Evolutionary conservation across 2,329 filamentous ascomycete species (phyloP).

Genomic region (Diaporthe citrichinensis): DNA sequence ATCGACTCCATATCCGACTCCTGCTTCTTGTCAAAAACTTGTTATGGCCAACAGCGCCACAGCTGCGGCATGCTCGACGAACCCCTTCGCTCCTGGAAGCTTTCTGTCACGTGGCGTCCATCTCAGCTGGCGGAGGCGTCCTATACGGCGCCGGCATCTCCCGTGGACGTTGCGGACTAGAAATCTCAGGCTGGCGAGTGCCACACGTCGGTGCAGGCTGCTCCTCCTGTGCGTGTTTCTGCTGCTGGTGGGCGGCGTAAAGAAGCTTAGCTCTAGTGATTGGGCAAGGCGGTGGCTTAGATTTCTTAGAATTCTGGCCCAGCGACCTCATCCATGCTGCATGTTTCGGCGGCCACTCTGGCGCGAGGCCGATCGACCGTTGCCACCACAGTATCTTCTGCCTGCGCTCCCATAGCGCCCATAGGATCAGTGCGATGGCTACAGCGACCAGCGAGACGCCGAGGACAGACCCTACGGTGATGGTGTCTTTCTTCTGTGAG

Average conservation of each 20-base stretch:
- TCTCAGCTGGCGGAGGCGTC: constrained; percentile 37
- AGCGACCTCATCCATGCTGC: not conserved
- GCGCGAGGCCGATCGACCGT: not conserved
- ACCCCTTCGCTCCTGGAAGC: too few species aligned
- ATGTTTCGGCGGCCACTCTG: not conserved
- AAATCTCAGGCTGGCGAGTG: not conserved
- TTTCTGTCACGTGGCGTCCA: not conserved
- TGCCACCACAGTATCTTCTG: constrained; percentile 26
- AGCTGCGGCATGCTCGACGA: too few species aligned
- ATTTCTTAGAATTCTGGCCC: not conserved
- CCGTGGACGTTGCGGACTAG: not conserved
- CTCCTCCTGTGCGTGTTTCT: not conserved
- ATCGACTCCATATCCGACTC: too few species aligned
- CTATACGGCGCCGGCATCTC: constrained; percentile 21
- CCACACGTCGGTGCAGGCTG: not conserved
- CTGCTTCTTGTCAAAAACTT: not conserved
- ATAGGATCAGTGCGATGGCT: not conserved
- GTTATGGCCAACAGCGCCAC: not conserved
- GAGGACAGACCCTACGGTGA: not conserved
- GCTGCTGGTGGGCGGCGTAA: not conserved
- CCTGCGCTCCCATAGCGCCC: constrained; percentile 34
- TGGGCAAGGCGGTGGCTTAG: not conserved
- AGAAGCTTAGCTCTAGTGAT: not conserved
- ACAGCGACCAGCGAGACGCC: not conserved
- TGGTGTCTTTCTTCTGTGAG: not conserved